Conservation (phyloP, 2,329 filamentous ascomycete genomes). For the Alternaria panax region DNA sequence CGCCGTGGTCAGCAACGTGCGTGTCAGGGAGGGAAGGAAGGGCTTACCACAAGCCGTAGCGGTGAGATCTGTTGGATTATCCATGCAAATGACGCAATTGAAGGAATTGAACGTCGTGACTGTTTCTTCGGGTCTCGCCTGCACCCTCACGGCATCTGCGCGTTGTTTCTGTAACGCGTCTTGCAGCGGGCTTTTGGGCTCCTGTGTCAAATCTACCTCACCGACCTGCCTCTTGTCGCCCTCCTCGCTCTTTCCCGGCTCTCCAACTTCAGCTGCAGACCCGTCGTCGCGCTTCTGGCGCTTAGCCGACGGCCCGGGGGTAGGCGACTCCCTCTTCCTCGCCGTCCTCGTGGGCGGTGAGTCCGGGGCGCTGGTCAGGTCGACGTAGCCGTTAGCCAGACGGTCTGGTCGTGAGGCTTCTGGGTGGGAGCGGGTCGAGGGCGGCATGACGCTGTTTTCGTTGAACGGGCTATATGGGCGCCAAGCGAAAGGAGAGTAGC, state of each 20-base stretch:
- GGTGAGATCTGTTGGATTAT: conserved; percentile 65
- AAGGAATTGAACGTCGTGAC: conserved; percentile 56
- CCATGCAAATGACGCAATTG: conserved; percentile 71
- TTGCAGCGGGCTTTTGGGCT: conserved; percentile 52
- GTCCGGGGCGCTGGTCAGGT: conserved; percentile 41
- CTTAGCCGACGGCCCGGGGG: conserved; percentile 44
- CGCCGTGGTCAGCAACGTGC: too few species aligned
- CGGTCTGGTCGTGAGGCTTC: conserved; percentile 28
- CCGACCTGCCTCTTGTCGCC: conserved; percentile 50
- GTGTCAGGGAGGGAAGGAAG: neutral
- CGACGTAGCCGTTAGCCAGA: conserved; percentile 48
- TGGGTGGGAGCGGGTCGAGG: conserved; percentile 23
- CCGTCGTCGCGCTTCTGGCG: conserved; percentile 36
- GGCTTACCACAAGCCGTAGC: conserved; percentile 67
- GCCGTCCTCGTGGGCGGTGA: conserved; percentile 25
- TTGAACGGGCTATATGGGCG: conserved; percentile 6
- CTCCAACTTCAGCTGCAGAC: conserved; percentile 7
- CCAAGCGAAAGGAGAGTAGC: conserved; percentile 22
- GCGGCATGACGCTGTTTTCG: conserved; percentile 19
- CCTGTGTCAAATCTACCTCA: conserved; percentile 60
- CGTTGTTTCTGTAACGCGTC: conserved; percentile 61
- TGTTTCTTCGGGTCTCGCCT: conserved; percentile 51
- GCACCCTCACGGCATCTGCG: conserved; percentile 59
- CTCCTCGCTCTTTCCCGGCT: conserved; percentile 7
- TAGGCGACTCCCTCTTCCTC: conserved; percentile 30